phyloP scores from a whole-genome alignment of 306 rosid species.

The Quercus parvula region DNA sequence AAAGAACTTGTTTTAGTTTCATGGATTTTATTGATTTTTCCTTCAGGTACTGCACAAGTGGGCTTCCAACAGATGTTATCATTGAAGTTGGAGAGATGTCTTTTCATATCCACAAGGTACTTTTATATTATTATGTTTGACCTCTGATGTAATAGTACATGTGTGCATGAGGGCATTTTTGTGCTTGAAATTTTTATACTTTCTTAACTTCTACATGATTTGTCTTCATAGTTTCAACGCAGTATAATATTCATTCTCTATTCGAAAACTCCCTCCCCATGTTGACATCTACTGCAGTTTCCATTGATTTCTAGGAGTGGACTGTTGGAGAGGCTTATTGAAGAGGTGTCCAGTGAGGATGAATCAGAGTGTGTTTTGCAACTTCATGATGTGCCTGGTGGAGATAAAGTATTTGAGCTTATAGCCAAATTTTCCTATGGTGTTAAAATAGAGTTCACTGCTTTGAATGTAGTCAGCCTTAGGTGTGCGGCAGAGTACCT shows the following conservation, averaged over 20 bases:
- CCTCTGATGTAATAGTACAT: not conserved
- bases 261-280: constrained; percentile 9
- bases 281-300: constrained; percentile 47
- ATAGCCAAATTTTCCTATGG: constrained; percentile 68
- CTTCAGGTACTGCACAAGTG: constrained; percentile 72
- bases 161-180: not conserved
- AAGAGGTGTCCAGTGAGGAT: constrained; percentile 45
- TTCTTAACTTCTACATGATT: not conserved
- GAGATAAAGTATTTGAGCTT: constrained; percentile 68
- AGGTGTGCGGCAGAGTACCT: constrained; percentile 85
- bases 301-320: constrained; percentile 91
- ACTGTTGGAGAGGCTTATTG: constrained; percentile 59
- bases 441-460: constrained; percentile 57
- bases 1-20: not conserved
- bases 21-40: not conserved
- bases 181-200: not conserved
- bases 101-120: constrained; percentile 80
- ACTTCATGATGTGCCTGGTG: constrained; percentile 80
- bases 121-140: not conserved
- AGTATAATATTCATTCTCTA: constrained; percentile 1
- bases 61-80: constrained; percentile 71
- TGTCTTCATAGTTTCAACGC: not conserved
- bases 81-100: constrained; percentile 65
- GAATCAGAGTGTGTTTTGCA: constrained; percentile 43
- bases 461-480: constrained; percentile 62